phyloP scores from a whole-genome alignment of 2,329 filamentous ascomycete species.

The Alternaria dauci region DNA sequence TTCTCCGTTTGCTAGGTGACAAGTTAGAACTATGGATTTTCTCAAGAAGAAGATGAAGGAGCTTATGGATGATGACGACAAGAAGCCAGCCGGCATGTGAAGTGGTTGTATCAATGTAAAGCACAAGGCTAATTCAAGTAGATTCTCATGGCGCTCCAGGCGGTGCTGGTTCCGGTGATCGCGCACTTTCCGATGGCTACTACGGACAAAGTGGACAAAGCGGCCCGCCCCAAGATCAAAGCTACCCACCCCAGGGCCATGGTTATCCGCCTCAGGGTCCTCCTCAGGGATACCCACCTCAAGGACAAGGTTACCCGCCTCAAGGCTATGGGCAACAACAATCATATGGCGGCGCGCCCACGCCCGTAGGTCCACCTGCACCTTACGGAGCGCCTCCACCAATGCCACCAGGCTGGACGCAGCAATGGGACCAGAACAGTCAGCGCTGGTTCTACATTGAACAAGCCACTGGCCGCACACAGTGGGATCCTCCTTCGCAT shows the following conservation, averaged over 20 bases:
- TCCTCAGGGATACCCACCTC: slow-evolving; percentile 34
- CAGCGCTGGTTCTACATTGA: slow-evolving; percentile 73
- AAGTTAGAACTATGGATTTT: slow-evolving; percentile 51
- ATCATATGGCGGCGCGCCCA: slow-evolving; percentile 34
- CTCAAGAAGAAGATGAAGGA: slow-evolving; percentile 59
- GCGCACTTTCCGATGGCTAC: slow-evolving; percentile 30
- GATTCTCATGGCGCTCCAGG: slow-evolving; percentile 23
- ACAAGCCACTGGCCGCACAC: slow-evolving; percentile 66
- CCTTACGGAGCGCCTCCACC: slow-evolving; percentile 61
- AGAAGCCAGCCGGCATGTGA: slow-evolving; percentile 40
- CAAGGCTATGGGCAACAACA: slow-evolving; percentile 39
- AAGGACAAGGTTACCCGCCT: slow-evolving; percentile 30
- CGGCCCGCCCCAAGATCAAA: slow-evolving; percentile 11
- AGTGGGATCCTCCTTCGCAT: slow-evolving; percentile 68
- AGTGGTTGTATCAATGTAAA: not conserved
- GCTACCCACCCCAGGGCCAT: slow-evolving; percentile 23
- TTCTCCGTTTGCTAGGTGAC: not conserved
- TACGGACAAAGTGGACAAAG: slow-evolving; percentile 28
- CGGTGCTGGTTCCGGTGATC: slow-evolving; percentile 31
- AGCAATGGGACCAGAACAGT: slow-evolving; percentile 68
- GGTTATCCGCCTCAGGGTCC: slow-evolving; percentile 27
- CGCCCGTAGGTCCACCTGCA: slow-evolving; percentile 42
- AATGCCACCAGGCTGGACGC: slow-evolving; percentile 64
- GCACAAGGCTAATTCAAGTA: slow-evolving; percentile 3
- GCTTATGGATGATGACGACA: slow-evolving; percentile 52